A percentile compares a stretch with the other conserved stretches of the same genome.
phyloP scores from a whole-genome alignment of 2,329 filamentous ascomycete genomes.

The Geosmithia putterillii region DNA sequence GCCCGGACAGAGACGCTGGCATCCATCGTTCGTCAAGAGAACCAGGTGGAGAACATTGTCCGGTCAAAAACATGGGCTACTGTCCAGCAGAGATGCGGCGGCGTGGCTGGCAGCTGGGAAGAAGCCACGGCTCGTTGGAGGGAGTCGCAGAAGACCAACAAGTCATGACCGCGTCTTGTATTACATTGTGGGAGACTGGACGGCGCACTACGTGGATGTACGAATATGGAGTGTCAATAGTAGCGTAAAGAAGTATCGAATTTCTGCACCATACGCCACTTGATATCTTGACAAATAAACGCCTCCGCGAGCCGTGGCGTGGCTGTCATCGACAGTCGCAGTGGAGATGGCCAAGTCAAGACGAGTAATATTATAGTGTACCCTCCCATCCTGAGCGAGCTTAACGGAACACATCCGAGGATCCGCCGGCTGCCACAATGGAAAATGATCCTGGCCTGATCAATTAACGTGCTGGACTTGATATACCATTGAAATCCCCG shows the following conservation, averaged over 20 bases:
- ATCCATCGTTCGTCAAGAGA: conserved; percentile 59
- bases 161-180: neutral
- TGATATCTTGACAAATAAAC: neutral
- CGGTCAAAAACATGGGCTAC: conserved; percentile 71
- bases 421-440: conserved; percentile 6
- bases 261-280: neutral
- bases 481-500: neutral
- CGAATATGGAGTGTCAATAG: neutral
- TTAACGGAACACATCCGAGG: conserved; percentile 6
- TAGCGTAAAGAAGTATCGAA: neutral
- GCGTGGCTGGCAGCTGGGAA: conserved; percentile 47
- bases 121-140: conserved; percentile 53
- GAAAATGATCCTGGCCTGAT: neutral
- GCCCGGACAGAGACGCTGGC: conserved; percentile 71
- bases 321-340: neutral
- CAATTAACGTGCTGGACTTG: neutral
- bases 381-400: neutral
- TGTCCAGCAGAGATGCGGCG: conserved; percentile 62
- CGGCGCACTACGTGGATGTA: neutral
- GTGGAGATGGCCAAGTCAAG: neutral
- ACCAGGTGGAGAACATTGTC: conserved; percentile 66
- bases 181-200: too few relatives aligned
- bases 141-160: conserved; percentile 1
- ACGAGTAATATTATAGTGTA: neutral
- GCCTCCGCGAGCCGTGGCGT: neutral